These are phyloP conservation scores for Ceratocystis colombiana DNA, from an alignment of 2,329 filamentous ascomycete genomes.

Conservation along the genomic window DNA sequence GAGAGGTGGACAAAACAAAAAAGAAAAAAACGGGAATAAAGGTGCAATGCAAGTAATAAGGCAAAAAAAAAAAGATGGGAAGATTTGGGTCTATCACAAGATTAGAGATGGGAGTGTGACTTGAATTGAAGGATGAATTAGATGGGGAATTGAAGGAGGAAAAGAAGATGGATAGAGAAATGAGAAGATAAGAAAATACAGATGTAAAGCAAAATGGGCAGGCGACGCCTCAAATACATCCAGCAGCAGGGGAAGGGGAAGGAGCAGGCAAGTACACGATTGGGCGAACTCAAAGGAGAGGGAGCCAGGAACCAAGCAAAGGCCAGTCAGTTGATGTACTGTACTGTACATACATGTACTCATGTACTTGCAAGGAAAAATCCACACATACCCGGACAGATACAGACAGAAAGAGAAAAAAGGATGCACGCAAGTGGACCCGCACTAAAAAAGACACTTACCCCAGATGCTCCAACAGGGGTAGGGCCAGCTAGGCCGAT, in stretches of 20 bases:
- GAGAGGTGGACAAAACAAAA: background rate
- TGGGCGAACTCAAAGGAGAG: background rate
- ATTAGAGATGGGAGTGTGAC: slow-evolving; percentile 2
- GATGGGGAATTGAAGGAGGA: slow-evolving; percentile 2
- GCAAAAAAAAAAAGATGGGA: background rate
- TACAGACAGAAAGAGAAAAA: background rate
- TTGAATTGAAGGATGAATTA: slow-evolving; percentile 10
- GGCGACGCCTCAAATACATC: background rate
- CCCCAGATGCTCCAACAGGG: slow-evolving; percentile 20
- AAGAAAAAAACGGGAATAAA: background rate
- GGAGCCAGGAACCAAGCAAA: slow-evolving; percentile 18
- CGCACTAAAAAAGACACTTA: slow-evolving; percentile 24
- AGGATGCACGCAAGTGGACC: slow-evolving; percentile 12
- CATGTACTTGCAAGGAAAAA: background rate
- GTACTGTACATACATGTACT: slow-evolving; percentile 1
- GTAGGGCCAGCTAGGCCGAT: background rate
- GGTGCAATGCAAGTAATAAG: background rate
- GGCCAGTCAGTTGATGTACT: slow-evolving; percentile 12
- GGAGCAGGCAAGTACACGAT: slow-evolving; percentile 12
- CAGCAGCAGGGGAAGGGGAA: slow-evolving; percentile 9
- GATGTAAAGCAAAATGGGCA: slow-evolving; percentile 12
- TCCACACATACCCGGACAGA: slow-evolving; percentile 1
- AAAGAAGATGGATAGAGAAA: slow-evolving; percentile 7
- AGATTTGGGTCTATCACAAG: background rate
- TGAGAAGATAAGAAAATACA: slow-evolving; percentile 8